These are phyloP conservation scores for Aquilaria malaccensis DNA, from an alignment of 345 rosid genomes.

Conservation along the genomic window DNA sequence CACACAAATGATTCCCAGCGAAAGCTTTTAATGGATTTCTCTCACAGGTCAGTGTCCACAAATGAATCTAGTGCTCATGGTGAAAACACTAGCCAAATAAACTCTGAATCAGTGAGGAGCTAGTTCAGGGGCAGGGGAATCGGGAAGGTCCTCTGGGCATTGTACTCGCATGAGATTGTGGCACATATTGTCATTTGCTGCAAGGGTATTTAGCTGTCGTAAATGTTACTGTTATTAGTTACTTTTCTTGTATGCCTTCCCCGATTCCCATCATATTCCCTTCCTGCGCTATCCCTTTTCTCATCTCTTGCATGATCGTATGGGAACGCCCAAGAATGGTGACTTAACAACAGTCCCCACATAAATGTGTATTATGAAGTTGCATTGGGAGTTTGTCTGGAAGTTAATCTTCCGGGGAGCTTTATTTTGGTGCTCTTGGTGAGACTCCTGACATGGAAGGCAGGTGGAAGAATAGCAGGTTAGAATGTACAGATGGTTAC, in stretches of 20 bases:
- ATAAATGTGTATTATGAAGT: constrained; percentile 36
- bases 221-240: too few relatives aligned
- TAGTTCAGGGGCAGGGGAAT: constrained; percentile 14
- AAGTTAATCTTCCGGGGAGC: constrained; percentile 37
- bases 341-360: neutral
- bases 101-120: constrained; percentile 64
- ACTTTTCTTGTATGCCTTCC: too few relatives aligned
- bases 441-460: constrained; percentile 20
- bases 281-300: too few relatives aligned
- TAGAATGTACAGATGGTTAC: constrained; percentile 23
- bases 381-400: constrained; percentile 40
- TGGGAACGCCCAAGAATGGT: too few relatives aligned
- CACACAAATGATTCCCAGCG: constrained; percentile 80
- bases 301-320: too few relatives aligned
- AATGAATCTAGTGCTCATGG: constrained; percentile 28
- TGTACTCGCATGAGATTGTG: neutral
- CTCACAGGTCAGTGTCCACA: constrained; percentile 45
- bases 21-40: constrained; percentile 62
- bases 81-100: constrained; percentile 38
- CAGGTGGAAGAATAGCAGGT: constrained; percentile 14
- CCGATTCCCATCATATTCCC: too few relatives aligned
- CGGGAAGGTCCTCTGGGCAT: neutral
- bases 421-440: constrained; percentile 52
- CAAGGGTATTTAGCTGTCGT: too few relatives aligned
- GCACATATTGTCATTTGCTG: too few relatives aligned